Percentiles rank a stretch among this genome's conserved stretches.
Evolutionary conservation across 192 early-diverging fungal genomes (phyloP).

Genomic region (Gaertneriomyces semiglobifer): DNA sequence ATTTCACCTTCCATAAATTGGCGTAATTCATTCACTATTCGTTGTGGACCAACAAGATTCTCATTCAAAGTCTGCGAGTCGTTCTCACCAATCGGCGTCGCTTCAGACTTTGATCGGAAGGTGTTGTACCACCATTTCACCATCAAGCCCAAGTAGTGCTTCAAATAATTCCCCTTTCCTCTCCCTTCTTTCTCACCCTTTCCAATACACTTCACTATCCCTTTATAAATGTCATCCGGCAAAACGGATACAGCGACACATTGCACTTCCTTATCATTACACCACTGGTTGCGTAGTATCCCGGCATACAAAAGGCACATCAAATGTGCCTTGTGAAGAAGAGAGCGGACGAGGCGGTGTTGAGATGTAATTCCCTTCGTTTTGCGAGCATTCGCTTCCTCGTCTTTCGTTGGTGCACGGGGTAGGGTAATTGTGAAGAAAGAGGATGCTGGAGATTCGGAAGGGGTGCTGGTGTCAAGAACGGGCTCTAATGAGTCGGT

Average conservation of each 20-base stretch:
- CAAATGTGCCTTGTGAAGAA: constrained; percentile 63
- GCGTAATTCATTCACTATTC: background rate
- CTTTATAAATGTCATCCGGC: constrained; percentile 18
- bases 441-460: background rate
- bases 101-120: background rate
- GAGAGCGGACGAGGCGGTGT: constrained; percentile 48
- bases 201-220: background rate
- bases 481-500: background rate
- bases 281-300: constrained; percentile 58
- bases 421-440: too few species aligned
- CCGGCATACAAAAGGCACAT: constrained; percentile 53
- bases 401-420: background rate
- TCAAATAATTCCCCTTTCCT: constrained; percentile 12
- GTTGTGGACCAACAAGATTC: background rate
- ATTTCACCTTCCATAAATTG: constrained; percentile 2
- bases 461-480: background rate
- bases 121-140: constrained; percentile 17
- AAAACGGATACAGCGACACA: constrained; percentile 19
- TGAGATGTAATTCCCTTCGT: constrained; percentile 45
- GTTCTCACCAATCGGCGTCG: background rate
- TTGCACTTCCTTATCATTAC: constrained; percentile 40
- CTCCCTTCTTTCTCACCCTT: background rate
- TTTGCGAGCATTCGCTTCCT: constrained; percentile 20
- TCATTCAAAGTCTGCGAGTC: background rate
- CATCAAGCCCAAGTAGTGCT: constrained; percentile 12